Evolutionary conservation across 75 land plant genomes (phyloP).

Genomic region (Pseudotsuga menziesii): DNA sequence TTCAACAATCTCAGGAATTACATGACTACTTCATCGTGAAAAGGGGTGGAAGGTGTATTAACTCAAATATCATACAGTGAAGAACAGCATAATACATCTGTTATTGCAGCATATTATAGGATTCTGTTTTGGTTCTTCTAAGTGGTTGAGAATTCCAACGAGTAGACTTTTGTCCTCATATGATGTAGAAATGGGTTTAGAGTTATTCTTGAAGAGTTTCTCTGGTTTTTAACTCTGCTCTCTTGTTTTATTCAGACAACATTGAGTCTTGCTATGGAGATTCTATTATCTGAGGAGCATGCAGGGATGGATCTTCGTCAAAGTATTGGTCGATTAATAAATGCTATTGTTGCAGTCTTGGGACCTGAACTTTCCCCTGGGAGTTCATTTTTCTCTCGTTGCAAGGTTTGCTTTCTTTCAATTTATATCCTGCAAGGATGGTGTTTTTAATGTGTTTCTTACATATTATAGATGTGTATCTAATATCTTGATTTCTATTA

Average conservation of each 20-base stretch:
- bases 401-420: constrained; percentile 60
- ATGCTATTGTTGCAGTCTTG: constrained; percentile 96
- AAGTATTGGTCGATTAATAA: constrained; percentile 78
- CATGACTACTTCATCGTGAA: not conserved
- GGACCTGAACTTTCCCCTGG: constrained; percentile 96
- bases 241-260: constrained; percentile 52
- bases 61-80: not conserved
- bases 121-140: not conserved
- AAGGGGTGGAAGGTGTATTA: not conserved
- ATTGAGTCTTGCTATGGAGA: constrained; percentile 80
- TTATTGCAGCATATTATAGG: not conserved
- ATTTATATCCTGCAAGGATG: not conserved
- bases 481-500: not conserved
- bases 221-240: not conserved
- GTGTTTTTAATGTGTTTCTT: not conserved
- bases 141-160: not conserved
- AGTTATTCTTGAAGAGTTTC: not conserved
- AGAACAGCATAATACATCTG: not conserved
- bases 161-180: not conserved
- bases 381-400: constrained; percentile 92
- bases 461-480: not conserved
- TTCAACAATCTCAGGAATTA: not conserved
- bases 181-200: not conserved
- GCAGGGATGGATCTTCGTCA: constrained; percentile 73
- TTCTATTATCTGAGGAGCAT: constrained; percentile 82